phyloP scores from a whole-genome alignment of 1,284 basidiomycete species.

The Tilletia caries region DNA sequence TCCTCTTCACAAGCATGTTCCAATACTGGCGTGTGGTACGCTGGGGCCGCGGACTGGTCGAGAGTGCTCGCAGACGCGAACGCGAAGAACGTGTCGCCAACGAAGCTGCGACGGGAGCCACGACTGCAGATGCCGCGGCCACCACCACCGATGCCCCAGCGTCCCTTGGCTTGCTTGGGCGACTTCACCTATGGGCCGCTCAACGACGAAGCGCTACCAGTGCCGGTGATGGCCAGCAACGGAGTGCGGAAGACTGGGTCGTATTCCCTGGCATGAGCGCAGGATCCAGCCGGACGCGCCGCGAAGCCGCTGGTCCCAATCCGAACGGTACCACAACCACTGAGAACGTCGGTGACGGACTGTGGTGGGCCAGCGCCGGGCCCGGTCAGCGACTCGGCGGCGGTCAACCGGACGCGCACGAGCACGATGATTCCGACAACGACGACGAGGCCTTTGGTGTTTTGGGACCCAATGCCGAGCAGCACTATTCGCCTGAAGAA shows the following conservation, averaged over 20 bases:
- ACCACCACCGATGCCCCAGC: conserved; percentile 5
- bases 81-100: conserved; percentile 24
- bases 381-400: conserved; percentile 13
- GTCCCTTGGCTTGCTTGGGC: conserved; percentile 29
- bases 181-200: conserved; percentile 21
- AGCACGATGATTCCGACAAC: conserved; percentile 30
- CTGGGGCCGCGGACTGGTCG: conserved; percentile 43
- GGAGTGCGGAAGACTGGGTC: conserved; percentile 42
- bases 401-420: conserved; percentile 12
- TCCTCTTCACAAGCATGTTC: conserved; percentile 66
- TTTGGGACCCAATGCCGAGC: neutral
- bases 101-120: neutral
- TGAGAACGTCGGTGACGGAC: conserved; percentile 1
- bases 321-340: neutral
- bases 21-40: conserved; percentile 63
- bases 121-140: conserved; percentile 13
- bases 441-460: conserved; percentile 16
- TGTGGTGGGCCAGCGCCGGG: neutral
- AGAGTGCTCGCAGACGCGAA: conserved; percentile 26
- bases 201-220: conserved; percentile 11
- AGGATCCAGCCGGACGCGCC: neutral
- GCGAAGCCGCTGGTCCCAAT: conserved; percentile 3
- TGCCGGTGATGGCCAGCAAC: neutral
- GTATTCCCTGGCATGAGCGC: conserved; percentile 39
- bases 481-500: conserved; percentile 22